These are phyloP conservation scores for Niebla homalea DNA, from an alignment of 495 filamentous ascomycete genomes.

Conservation along the genomic window DNA sequence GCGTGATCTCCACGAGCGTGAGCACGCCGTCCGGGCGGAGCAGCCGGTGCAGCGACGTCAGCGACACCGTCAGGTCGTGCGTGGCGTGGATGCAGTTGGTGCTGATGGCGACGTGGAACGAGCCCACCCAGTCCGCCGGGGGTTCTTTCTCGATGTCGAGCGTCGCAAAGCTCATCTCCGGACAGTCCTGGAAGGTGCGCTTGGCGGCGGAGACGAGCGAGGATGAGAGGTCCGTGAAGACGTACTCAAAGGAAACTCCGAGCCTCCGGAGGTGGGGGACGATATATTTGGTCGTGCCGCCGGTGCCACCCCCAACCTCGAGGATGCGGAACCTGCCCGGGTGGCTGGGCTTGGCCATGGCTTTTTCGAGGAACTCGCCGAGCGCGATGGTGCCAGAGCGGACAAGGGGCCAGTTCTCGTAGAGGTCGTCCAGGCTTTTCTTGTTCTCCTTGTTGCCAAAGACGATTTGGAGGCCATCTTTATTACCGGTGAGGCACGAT, in stretches of 20 bases:
- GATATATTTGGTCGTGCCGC: slow-evolving; percentile 27
- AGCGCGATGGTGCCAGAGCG: slow-evolving; percentile 10
- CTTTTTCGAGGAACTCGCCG: slow-evolving; percentile 11
- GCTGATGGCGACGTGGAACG: slow-evolving; percentile 25
- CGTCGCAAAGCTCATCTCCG: slow-evolving; percentile 30
- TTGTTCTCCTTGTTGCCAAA: slow-evolving; percentile 21
- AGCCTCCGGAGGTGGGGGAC: slow-evolving; percentile 13
- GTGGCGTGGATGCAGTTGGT: slow-evolving; percentile 36
- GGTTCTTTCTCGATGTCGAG: slow-evolving; percentile 22
- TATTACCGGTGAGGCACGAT: slow-evolving; percentile 20
- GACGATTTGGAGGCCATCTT: slow-evolving; percentile 22
- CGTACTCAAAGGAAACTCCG: slow-evolving; percentile 22
- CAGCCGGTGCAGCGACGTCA: slow-evolving; percentile 19
- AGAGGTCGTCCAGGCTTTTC: slow-evolving; percentile 20
- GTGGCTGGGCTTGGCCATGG: neutral
- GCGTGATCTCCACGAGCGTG: slow-evolving; percentile 28
- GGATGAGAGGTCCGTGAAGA: slow-evolving; percentile 25
- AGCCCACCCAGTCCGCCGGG: slow-evolving; percentile 4
- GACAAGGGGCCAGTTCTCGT: slow-evolving; percentile 21
- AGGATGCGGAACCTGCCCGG: slow-evolving; percentile 18
- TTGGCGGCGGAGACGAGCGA: slow-evolving; percentile 30
- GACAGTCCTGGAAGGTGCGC: slow-evolving; percentile 26
- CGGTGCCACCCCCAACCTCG: slow-evolving; percentile 28
- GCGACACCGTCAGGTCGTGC: slow-evolving; percentile 17
- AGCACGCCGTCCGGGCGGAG: slow-evolving; percentile 27